Evolutionary conservation across 2,329 filamentous ascomycete genomes (phyloP).

Genomic region (Aureobasidium melanogenum): DNA sequence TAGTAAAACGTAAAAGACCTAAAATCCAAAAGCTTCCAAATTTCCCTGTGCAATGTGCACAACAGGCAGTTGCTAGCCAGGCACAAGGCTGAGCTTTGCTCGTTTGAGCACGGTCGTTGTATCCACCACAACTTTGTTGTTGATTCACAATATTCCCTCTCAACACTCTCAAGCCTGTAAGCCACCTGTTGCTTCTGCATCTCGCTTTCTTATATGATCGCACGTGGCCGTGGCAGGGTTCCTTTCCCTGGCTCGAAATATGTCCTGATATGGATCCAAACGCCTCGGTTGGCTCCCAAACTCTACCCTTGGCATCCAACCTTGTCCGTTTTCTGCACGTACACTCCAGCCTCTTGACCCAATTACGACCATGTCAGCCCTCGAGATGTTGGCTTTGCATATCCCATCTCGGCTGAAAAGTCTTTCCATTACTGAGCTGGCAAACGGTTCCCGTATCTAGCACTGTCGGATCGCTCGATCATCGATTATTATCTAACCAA

Average conservation of each 20-base stretch:
- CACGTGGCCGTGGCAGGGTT: not conserved
- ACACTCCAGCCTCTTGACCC: not conserved
- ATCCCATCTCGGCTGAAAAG: conserved; percentile 4
- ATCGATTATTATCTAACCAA: not conserved
- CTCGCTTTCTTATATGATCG: not conserved
- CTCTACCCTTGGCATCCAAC: not conserved
- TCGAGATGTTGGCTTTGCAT: not conserved
- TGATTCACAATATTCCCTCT: not conserved
- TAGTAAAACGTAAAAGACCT: not conserved
- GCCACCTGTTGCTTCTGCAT: not conserved
- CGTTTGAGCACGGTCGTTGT: conserved; percentile 4
- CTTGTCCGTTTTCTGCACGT: not conserved
- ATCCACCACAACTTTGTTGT: not conserved
- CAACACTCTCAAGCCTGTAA: conserved; percentile 1
- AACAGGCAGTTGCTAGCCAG: conserved; percentile 2
- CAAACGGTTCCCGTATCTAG: not conserved
- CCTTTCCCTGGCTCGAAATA: not conserved
- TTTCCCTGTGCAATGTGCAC: not conserved
- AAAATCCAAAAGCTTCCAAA: conserved; percentile 10
- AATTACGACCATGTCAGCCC: not conserved
- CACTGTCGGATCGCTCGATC: conserved; percentile 2
- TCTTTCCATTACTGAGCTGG: not conserved
- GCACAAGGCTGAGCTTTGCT: conserved; percentile 3
- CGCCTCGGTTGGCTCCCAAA: not conserved
- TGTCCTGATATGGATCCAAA: not conserved